A percentile compares a stretch with the other conserved stretches of the same genome.
phyloP scores from a whole-genome alignment of 345 rosid species.

The Brassica nigra region DNA sequence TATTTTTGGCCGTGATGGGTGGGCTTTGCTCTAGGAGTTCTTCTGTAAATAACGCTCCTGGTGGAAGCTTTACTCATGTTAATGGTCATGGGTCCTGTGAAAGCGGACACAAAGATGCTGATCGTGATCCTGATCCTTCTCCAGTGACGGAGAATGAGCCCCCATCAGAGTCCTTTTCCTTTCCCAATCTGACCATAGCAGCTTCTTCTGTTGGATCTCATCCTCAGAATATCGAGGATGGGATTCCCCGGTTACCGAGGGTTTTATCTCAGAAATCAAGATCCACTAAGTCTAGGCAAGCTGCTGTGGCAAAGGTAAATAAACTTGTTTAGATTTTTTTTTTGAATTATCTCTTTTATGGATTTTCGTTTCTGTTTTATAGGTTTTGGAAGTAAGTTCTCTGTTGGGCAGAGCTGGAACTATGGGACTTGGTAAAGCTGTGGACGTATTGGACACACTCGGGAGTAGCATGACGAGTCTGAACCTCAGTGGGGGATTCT shows the following conservation, averaged over 20 bases:
- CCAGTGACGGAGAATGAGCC: conserved; percentile 48
- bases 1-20: conserved; percentile 57
- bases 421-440: conserved; percentile 82
- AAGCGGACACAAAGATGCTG: no score
- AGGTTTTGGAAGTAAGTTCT: conserved; percentile 45
- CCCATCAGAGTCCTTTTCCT: conserved; percentile 43
- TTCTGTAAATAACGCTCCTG: conserved; percentile 86
- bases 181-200: conserved; percentile 45
- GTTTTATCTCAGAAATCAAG: conserved; percentile 65
- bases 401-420: conserved; percentile 85
- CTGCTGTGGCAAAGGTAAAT: conserved; percentile 11
- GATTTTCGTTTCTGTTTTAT: no score
- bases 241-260: conserved; percentile 75
- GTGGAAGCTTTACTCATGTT: conserved; percentile 67
- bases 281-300: conserved; percentile 75
- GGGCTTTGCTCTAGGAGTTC: conserved; percentile 98
- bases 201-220: conserved; percentile 43
- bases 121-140: conserved; percentile 37
- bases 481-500: conserved; percentile 62
- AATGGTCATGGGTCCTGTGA: conserved; percentile 29
- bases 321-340: no score
- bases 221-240: conserved; percentile 59
- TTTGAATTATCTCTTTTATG: no score
- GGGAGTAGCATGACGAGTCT: conserved; percentile 93
- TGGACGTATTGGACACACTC: conserved; percentile 84